phyloP scores from a whole-genome alignment of 306 rosid genomes.

The Dalbergia cultrata region DNA sequence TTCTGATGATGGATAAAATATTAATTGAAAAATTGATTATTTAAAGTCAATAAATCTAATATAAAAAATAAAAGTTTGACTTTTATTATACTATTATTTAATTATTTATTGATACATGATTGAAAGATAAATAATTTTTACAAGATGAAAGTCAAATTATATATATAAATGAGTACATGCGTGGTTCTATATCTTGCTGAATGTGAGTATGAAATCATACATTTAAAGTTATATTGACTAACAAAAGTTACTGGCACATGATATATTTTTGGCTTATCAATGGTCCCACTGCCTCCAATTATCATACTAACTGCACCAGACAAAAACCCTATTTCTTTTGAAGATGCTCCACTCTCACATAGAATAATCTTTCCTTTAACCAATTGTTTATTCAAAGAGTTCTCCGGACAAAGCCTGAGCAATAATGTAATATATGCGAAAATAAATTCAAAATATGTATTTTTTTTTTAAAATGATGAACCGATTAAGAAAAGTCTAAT shows the following conservation, averaged over 20 bases:
- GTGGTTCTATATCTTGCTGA: constrained; percentile 33
- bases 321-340: not conserved
- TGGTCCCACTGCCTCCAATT: no score
- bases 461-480: not conserved
- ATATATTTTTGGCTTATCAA: no score
- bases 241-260: constrained; percentile 47
- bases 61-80: not conserved
- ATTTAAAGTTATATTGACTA: not conserved
- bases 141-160: no score
- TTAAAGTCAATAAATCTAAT: no score
- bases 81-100: no score
- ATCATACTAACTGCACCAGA: constrained; percentile 57
- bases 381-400: constrained; percentile 41
- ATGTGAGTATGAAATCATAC: constrained; percentile 34
- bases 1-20: constrained; percentile 14
- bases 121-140: no score
- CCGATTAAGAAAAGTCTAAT: no score
- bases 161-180: not conserved
- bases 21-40: no score
- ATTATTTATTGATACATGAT: no score
- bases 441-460: no score
- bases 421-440: not conserved
- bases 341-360: constrained; percentile 5
- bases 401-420: not conserved
- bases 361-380: constrained; percentile 64